Percentiles rank a stretch among this genome's conserved stretches.
These are phyloP conservation scores for Kodamaea fungicola DNA, from an alignment of 1,139 yeast genomes.

Conservation along the genomic window DNA sequence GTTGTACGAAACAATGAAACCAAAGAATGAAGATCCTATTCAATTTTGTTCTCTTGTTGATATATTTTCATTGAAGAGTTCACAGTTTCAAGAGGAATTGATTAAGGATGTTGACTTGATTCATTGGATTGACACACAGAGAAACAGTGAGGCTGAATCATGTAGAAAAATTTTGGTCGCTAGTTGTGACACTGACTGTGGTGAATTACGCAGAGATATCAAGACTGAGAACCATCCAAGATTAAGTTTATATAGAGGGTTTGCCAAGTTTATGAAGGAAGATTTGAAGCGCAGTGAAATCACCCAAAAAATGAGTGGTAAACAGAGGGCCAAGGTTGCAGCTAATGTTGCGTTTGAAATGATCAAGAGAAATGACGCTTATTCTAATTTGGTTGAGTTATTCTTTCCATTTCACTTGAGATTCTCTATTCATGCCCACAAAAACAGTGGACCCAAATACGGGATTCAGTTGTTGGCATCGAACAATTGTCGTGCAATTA, in stretches of 20 bases:
- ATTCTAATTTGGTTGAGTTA: constrained; percentile 58
- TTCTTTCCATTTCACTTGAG: constrained; percentile 58
- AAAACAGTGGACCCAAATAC: constrained; percentile 54
- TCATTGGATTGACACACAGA: constrained; percentile 32
- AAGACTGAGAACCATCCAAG: constrained; percentile 48
- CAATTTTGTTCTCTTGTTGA: constrained; percentile 36
- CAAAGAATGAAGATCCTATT: constrained; percentile 23
- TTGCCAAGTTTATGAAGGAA: constrained; percentile 57
- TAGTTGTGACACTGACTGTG: constrained; percentile 40
- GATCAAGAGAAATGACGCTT: constrained; percentile 64
- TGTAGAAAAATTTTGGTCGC: constrained; percentile 37
- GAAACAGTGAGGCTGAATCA: constrained; percentile 33
- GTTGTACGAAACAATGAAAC: constrained; percentile 32
- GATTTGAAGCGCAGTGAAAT: constrained; percentile 45
- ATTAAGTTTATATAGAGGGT: constrained; percentile 51
- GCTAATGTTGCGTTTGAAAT: constrained; percentile 58
- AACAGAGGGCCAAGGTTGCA: constrained; percentile 47
- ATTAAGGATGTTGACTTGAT: constrained; percentile 23
- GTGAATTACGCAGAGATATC: constrained; percentile 33
- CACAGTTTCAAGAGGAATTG: constrained; percentile 14
- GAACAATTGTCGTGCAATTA: constrained; percentile 38
- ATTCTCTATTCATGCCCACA: constrained; percentile 60
- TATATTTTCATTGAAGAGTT: constrained; percentile 25
- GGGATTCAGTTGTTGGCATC: constrained; percentile 50
- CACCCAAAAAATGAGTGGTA: constrained; percentile 38